Conservation (phyloP, 2,329 filamentous ascomycete genomes). For the Lasiodiplodia sp. region DNA sequence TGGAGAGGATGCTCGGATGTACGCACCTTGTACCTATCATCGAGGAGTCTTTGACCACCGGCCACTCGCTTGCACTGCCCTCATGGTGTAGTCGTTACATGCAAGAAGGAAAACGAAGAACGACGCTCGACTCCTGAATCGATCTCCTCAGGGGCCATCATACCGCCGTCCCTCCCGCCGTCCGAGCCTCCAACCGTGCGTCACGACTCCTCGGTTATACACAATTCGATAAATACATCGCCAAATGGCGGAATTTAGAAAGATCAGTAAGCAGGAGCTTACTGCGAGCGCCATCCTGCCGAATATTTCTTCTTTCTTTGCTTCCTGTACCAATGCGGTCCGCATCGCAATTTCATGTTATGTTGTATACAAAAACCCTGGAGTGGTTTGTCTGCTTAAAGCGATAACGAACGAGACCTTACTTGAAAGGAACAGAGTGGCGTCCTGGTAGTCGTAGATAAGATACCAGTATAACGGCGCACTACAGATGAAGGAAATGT, state of each 20-base stretch:
- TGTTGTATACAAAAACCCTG: neutral
- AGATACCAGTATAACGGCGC: neutral
- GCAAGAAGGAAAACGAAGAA: neutral
- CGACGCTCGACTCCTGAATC: neutral
- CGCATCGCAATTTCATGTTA: neutral
- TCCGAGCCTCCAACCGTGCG: slow-evolving; percentile 17
- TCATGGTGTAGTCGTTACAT: neutral
- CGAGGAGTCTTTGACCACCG: neutral
- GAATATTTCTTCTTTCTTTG: neutral
- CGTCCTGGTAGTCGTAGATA: neutral
- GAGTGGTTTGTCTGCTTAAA: slow-evolving; percentile 21
- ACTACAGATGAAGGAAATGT: neutral
- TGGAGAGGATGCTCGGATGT: neutral
- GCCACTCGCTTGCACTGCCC: neutral
- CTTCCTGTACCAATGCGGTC: neutral
- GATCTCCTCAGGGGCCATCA: neutral
- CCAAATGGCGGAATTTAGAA: neutral
- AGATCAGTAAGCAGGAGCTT: neutral
- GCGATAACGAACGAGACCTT: slow-evolving; percentile 17
- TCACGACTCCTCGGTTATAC: neutral
- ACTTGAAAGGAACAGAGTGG: neutral
- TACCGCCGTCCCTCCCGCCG: neutral
- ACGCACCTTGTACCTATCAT: neutral
- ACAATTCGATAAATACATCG: neutral
- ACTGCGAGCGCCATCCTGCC: too few species aligned